phyloP scores from a whole-genome alignment of 352 stramenopile species.

The Globisporangium viniferum region DNA sequence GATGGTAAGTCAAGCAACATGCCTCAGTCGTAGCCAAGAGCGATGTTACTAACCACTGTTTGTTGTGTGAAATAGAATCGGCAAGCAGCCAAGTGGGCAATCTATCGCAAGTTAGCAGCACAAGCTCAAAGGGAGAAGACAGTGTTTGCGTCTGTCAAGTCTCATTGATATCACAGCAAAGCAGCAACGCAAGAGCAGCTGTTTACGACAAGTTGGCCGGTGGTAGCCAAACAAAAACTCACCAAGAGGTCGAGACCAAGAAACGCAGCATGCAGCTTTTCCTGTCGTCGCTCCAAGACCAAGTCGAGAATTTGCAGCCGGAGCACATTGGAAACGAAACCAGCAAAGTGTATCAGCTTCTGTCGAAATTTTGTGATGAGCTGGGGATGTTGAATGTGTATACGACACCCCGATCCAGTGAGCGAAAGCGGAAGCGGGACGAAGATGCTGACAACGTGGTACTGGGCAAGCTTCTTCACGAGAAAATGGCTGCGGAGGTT shows the following conservation, averaged over 20 bases:
- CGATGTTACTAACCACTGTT: not conserved
- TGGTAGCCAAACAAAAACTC: not conserved
- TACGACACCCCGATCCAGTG: constrained; percentile 6
- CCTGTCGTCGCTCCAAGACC: constrained; percentile 10
- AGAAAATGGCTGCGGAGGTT: constrained; percentile 17
- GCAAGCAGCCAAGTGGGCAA: not conserved
- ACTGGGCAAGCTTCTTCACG: constrained; percentile 19
- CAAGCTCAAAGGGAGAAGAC: not conserved
- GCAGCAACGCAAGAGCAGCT: not conserved
- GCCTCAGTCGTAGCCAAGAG: not conserved
- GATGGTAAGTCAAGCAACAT: not conserved
- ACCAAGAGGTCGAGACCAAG: not conserved
- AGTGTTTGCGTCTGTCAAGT: not conserved
- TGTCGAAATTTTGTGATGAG: constrained; percentile 25
- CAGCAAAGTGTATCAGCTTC: constrained; percentile 9
- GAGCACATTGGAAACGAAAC: constrained; percentile 4
- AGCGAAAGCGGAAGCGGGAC: constrained; percentile 17
- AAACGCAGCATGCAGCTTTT: not conserved
- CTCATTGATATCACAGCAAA: not conserved
- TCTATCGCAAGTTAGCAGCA: constrained; percentile 1
- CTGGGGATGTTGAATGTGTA: constrained; percentile 21
- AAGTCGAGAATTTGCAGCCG: constrained; percentile 11
- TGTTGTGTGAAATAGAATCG: not conserved
- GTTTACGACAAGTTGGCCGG: not conserved
- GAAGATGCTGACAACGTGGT: constrained; percentile 16